Conservation (phyloP, 371 early-diverging fungal species). For the Fennellomyces sp. region DNA sequence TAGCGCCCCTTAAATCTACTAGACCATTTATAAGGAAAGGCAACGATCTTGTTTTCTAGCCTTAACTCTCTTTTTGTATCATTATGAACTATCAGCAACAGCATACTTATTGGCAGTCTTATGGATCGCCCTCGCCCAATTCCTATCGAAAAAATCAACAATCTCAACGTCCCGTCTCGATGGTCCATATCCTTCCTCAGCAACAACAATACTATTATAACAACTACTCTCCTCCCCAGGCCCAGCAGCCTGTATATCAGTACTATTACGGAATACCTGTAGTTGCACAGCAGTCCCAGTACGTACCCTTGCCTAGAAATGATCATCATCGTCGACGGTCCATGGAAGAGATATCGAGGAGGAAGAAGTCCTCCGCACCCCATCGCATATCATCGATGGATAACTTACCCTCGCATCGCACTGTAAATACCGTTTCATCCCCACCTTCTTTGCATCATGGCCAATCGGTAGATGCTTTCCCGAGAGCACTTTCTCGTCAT, state of each 20-base stretch:
- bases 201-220: not conserved
- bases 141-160: not conserved
- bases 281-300: not conserved
- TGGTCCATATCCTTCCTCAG: not conserved
- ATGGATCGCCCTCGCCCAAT: not conserved
- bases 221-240: not conserved
- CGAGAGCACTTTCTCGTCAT: no score
- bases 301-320: no score
- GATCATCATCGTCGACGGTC: not conserved
- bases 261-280: not conserved
- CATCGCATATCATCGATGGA: no score
- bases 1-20: not conserved
- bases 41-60: not conserved
- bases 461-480: no score
- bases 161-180: not conserved
- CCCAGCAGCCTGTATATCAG: not conserved
- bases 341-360: not conserved
- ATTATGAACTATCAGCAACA: not conserved
- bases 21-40: not conserved
- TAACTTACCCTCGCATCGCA: no score
- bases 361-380: no score
- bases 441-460: no score
- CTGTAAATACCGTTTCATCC: no score
- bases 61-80: not conserved
- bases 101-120: not conserved